These are phyloP conservation scores for Nicotiana attenuata DNA, from an alignment of 257 asterid genomes.

Conservation along the genomic window DNA sequence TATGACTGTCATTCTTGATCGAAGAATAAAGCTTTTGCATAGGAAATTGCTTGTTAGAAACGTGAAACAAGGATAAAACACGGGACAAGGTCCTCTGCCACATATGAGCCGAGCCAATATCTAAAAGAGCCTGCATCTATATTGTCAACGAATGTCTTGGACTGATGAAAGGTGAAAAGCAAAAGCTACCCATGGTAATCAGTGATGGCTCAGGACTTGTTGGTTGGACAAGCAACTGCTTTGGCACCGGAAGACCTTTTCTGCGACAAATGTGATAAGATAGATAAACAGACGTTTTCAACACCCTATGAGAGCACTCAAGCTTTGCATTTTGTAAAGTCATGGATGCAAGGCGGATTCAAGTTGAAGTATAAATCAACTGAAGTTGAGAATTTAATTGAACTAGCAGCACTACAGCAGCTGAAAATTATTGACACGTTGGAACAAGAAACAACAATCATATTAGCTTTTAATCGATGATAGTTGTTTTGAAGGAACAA, in stretches of 20 bases:
- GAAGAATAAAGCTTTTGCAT: conserved; percentile 83
- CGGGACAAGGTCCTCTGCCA: conserved; percentile 53
- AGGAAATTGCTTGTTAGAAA: conserved; percentile 95
- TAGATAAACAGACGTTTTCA: conserved; percentile 55
- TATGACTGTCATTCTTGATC: conserved; percentile 89
- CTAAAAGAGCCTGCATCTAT: conserved; percentile 81
- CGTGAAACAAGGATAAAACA: conserved; percentile 17
- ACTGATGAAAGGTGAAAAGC: conserved; percentile 90
- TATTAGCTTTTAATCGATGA: too few species aligned
- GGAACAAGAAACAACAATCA: too few species aligned
- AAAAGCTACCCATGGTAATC: conserved; percentile 78
- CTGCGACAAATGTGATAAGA: conserved; percentile 61
- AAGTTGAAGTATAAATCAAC: conserved; percentile 62
- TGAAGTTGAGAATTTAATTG: conserved; percentile 84
- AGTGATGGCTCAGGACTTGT: conserved; percentile 84
- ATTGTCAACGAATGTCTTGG: conserved; percentile 70
- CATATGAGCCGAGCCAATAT: conserved; percentile 81
- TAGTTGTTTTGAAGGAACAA: too few species aligned
- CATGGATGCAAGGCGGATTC: conserved; percentile 46
- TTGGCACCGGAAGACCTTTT: conserved; percentile 68
- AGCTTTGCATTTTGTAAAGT: conserved; percentile 53
- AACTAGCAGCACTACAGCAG: conserved; percentile 41
- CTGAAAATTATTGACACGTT: conserved; percentile 40
- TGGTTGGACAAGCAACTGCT: conserved; percentile 74
- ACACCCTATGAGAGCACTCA: conserved; percentile 40